These are phyloP conservation scores for Colletotrichum destructivum DNA, from an alignment of 2,329 filamentous ascomycete species.

Conservation along the genomic window DNA sequence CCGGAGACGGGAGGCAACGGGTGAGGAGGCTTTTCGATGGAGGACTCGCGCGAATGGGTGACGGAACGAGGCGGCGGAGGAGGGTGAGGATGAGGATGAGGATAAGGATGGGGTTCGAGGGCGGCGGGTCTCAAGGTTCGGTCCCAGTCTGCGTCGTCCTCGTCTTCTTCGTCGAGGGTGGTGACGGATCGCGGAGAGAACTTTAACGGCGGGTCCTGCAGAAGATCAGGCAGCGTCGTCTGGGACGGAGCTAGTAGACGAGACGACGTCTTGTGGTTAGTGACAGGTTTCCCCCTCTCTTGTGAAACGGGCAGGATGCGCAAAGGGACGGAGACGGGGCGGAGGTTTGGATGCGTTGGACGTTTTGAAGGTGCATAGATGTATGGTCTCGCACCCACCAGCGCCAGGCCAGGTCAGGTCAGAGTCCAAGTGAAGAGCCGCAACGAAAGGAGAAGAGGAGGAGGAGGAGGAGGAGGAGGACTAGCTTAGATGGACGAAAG, in stretches of 20 bases:
- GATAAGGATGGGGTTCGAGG: slow-evolving; percentile 53
- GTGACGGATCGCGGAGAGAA: slow-evolving; percentile 66
- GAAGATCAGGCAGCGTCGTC: slow-evolving; percentile 70
- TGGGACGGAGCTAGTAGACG: slow-evolving; percentile 69
- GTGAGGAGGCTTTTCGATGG: slow-evolving; percentile 65
- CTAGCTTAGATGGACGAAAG: not conserved
- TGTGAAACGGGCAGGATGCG: slow-evolving; percentile 50
- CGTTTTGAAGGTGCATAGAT: slow-evolving; percentile 44
- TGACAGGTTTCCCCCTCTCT: slow-evolving; percentile 46
- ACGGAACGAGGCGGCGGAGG: slow-evolving; percentile 55
- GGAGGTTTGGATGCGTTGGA: slow-evolving; percentile 43
- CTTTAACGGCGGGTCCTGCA: slow-evolving; percentile 65
- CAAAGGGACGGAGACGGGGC: slow-evolving; percentile 43
- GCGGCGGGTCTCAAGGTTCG: slow-evolving; percentile 64
- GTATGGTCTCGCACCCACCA: slow-evolving; percentile 32
- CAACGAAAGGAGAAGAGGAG: not conserved
- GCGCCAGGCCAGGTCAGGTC: slow-evolving; percentile 24
- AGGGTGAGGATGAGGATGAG: slow-evolving; percentile 1
- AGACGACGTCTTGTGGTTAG: slow-evolving; percentile 43
- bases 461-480: no score
- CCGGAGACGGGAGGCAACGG: slow-evolving; percentile 39
- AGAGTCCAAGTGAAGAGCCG: slow-evolving; percentile 7
- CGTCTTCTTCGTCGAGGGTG: slow-evolving; percentile 68
- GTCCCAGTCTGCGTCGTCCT: slow-evolving; percentile 65
- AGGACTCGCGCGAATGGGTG: slow-evolving; percentile 72